phyloP scores from a whole-genome alignment of 2,329 filamentous ascomycete species.

The Periconia sp. region DNA sequence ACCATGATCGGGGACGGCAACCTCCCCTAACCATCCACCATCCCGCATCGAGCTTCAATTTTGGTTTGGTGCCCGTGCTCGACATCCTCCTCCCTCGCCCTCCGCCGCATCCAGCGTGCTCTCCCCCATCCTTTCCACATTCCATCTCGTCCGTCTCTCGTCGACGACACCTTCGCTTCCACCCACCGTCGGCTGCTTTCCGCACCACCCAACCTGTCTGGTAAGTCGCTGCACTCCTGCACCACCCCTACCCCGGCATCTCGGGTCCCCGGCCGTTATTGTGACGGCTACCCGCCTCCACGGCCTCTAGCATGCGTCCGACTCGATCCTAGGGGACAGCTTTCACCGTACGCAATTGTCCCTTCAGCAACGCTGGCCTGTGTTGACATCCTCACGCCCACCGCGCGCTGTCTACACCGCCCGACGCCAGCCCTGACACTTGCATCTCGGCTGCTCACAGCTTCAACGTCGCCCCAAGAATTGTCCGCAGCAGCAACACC shows the following conservation, averaged over 20 bases:
- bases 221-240: constrained; percentile 19
- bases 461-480: too few species aligned
- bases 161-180: constrained; percentile 1
- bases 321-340: too few species aligned
- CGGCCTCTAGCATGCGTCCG: too few species aligned
- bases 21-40: constrained; percentile 14
- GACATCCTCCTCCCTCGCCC: constrained; percentile 4
- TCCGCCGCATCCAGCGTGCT: constrained; percentile 7
- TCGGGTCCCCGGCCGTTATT: constrained; percentile 7
- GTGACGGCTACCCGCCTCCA: constrained; percentile 3
- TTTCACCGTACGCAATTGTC: constrained; percentile 6
- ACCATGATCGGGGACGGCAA: constrained; percentile 18
- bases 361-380: too few species aligned
- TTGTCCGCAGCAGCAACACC: too few species aligned
- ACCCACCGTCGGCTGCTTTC: constrained; percentile 1
- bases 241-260: constrained; percentile 11
- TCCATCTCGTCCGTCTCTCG: too few species aligned
- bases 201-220: constrained; percentile 7
- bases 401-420: too few species aligned
- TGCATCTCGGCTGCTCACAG: too few species aligned
- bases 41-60: constrained; percentile 21
- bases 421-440: too few species aligned
- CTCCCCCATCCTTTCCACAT: too few species aligned
- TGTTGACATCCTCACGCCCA: background rate
- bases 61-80: constrained; percentile 25